Evolutionary conservation across 768 basidiomycete species (phyloP).

Genomic region (Tricholoma flavovirens): DNA sequence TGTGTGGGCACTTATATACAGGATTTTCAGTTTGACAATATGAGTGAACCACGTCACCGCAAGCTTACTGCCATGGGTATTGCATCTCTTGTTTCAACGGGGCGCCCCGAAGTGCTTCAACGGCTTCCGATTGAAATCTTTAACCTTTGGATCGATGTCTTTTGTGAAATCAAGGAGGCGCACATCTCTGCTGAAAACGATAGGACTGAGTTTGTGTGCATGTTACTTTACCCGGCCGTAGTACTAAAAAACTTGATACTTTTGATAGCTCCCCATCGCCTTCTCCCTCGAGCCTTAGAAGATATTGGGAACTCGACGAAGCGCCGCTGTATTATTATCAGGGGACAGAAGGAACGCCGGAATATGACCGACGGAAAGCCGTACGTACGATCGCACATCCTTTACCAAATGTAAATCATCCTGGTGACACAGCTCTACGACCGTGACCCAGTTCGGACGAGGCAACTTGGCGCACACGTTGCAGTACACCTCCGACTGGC

Average conservation of each 20-base stretch:
- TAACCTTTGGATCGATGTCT: conserved; percentile 85
- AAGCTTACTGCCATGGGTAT: conserved; percentile 83
- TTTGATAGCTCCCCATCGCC: conserved; percentile 17
- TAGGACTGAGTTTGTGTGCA: conserved; percentile 25
- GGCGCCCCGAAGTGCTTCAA: conserved; percentile 63
- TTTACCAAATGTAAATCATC: conserved; percentile 5
- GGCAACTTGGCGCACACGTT: conserved; percentile 58
- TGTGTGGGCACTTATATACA: not conserved
- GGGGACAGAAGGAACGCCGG: conserved; percentile 63
- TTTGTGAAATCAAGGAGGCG: conserved; percentile 80
- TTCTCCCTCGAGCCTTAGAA: conserved; percentile 40
- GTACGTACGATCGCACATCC: conserved; percentile 35
- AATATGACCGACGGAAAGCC: conserved; percentile 68
- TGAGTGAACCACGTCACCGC: conserved; percentile 79
- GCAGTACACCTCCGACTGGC: conserved; percentile 56
- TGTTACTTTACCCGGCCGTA: not conserved
- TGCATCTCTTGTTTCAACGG: conserved; percentile 71
- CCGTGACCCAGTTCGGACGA: conserved; percentile 64
- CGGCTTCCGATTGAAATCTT: conserved; percentile 72
- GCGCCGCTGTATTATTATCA: conserved; percentile 55
- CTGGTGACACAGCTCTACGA: conserved; percentile 50
- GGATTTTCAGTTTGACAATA: conserved; percentile 73
- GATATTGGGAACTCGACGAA: conserved; percentile 67
- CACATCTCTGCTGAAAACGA: conserved; percentile 30
- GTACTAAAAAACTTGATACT: not conserved